These are phyloP conservation scores for Phyllosticta paracitricarpa DNA, from an alignment of 2,329 filamentous ascomycete species.

Conservation along the genomic window DNA sequence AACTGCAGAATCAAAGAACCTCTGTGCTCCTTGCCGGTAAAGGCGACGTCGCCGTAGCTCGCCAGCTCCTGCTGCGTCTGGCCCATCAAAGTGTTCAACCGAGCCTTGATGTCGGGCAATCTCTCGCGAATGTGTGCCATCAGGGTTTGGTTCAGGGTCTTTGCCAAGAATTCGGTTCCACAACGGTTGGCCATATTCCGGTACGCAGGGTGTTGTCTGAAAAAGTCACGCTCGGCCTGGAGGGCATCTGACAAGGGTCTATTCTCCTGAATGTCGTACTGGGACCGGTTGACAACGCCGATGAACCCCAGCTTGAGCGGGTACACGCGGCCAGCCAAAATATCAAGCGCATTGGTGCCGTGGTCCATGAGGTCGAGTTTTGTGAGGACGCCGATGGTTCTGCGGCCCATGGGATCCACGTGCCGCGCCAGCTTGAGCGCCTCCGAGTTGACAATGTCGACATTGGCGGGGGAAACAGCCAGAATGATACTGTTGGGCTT, in stretches of 20 bases:
- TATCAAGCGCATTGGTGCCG: constrained; percentile 93
- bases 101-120: constrained; percentile 93
- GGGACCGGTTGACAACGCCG: constrained; percentile 92
- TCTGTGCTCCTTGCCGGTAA: constrained; percentile 92
- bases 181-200: constrained; percentile 90
- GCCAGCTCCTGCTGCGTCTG: constrained; percentile 97
- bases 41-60: constrained; percentile 95
- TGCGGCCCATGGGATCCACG: constrained; percentile 86
- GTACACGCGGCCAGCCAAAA: constrained; percentile 93
- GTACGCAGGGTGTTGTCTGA: constrained; percentile 93
- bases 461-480: constrained; percentile 92
- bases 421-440: constrained; percentile 92
- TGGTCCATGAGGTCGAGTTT: constrained; percentile 99
- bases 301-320: constrained; percentile 96
- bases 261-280: constrained; percentile 93
- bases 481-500: constrained; percentile 98
- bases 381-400: constrained; percentile 93
- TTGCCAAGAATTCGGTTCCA: constrained; percentile 88
- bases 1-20: constrained; percentile 91
- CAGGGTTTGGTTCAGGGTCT: constrained; percentile 86
- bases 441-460: constrained; percentile 97
- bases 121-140: constrained; percentile 96
- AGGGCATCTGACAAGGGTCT: constrained; percentile 85
- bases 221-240: constrained; percentile 85
- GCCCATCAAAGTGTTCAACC: constrained; percentile 97